Evolutionary conservation across 2,329 filamentous ascomycete species (phyloP).

Genomic region (Hortaea sp.): DNA sequence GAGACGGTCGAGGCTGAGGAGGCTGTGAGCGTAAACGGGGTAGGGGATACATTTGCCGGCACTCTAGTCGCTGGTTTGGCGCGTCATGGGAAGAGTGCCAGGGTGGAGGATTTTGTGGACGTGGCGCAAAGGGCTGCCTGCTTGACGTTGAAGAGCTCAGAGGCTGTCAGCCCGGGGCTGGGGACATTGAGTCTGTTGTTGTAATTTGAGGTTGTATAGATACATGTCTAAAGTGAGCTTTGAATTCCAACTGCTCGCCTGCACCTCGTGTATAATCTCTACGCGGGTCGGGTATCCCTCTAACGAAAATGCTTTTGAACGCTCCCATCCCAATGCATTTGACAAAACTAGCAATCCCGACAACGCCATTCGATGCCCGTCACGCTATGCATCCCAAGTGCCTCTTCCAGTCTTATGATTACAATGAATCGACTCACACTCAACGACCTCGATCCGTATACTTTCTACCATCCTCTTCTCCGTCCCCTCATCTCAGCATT

Average conservation of each 20-base stretch:
- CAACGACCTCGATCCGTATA: no score
- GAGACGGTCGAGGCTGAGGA: conserved; percentile 52
- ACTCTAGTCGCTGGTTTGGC: conserved; percentile 71
- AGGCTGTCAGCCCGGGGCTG: conserved; percentile 59
- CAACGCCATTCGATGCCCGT: no score
- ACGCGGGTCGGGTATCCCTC: no score
- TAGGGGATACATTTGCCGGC: conserved; percentile 86
- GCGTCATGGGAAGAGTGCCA: conserved; percentile 35
- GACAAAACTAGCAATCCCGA: no score
- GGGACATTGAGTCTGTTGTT: conserved; percentile 29
- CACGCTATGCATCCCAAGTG: no score
- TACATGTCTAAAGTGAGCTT: not conserved
- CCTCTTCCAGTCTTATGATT: no score
- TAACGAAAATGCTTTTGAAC: no score
- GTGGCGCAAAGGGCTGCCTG: conserved; percentile 75
- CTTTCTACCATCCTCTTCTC: conserved; percentile 55
- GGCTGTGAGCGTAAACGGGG: conserved; percentile 83
- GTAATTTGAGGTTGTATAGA: conserved; percentile 1
- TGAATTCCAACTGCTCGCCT: no score
- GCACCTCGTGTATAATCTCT: no score
- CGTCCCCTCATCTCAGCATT: conserved; percentile 60
- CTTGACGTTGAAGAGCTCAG: conserved; percentile 62
- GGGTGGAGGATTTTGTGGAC: conserved; percentile 55
- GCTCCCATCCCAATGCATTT: no score
- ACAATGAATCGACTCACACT: no score